Conservation (phyloP, 495 filamentous ascomycete species). For the Aspergillus bertholletiae region DNA sequence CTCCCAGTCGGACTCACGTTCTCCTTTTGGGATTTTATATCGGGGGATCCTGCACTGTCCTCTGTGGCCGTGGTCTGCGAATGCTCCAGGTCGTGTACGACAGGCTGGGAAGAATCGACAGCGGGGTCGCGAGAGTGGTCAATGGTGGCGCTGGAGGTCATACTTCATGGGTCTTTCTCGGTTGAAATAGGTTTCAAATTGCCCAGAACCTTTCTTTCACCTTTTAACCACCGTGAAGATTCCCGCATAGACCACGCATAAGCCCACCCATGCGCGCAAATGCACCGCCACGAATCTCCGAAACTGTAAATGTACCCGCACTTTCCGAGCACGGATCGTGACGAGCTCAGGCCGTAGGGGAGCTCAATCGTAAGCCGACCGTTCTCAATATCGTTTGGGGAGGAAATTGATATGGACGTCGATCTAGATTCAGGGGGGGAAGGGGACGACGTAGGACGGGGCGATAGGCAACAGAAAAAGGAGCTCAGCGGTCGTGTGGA, state of each 20-base stretch:
- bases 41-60: not conserved
- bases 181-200: not conserved
- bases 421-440: not conserved
- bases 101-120: slow-evolving; percentile 13
- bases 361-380: not conserved
- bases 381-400: not conserved
- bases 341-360: not conserved
- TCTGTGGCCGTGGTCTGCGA: not conserved
- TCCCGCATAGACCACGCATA: slow-evolving; percentile 7
- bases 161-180: slow-evolving; percentile 19
- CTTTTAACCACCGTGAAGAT: slow-evolving; percentile 14
- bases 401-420: not conserved
- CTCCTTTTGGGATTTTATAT: slow-evolving; percentile 18
- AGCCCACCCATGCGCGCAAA: slow-evolving; percentile 20
- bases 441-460: not conserved
- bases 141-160: slow-evolving; percentile 19
- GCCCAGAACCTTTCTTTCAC: slow-evolving; percentile 2
- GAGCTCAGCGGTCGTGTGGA: not conserved
- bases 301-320: not conserved
- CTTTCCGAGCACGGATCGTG: not conserved
- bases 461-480: not conserved
- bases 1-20: slow-evolving; percentile 9
- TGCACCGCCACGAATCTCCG: not conserved
- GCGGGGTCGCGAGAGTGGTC: slow-evolving; percentile 21
- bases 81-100: slow-evolving; percentile 5